Percentiles rank a stretch among this genome's conserved stretches.
Conservation (phyloP, 768 basidiomycete genomes). For the Pleurotus platypus region DNA sequence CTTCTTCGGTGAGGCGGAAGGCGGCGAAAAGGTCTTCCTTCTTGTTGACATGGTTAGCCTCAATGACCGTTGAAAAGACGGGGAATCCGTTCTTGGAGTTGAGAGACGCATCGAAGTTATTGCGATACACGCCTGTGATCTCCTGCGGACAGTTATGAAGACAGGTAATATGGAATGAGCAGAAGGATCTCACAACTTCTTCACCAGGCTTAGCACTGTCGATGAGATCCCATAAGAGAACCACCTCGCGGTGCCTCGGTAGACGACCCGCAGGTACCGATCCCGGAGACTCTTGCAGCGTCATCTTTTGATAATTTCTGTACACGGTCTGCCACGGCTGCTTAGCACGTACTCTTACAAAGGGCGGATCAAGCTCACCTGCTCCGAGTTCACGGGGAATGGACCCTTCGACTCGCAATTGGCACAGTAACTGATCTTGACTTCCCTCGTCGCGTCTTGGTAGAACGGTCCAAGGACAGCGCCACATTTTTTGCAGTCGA, state of each 20-base stretch:
- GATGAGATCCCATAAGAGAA: slow-evolving; percentile 96
- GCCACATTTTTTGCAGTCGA: slow-evolving; percentile 94
- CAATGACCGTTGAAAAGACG: slow-evolving; percentile 96
- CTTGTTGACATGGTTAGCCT: slow-evolving; percentile 98
- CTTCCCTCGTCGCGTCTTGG: slow-evolving; percentile 93
- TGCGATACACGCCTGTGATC: slow-evolving; percentile 96
- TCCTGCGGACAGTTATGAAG: slow-evolving; percentile 50
- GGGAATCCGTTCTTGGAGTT: slow-evolving; percentile 99
- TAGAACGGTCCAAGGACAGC: slow-evolving; percentile 96
- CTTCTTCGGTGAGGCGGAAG: slow-evolving; percentile 94
- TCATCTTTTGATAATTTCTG: slow-evolving; percentile 99
- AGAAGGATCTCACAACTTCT: slow-evolving; percentile 69
- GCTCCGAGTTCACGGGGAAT: slow-evolving; percentile 94
- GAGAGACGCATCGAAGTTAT: slow-evolving; percentile 97
- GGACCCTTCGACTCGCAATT: slow-evolving; percentile 95
- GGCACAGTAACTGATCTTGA: slow-evolving; percentile 90
- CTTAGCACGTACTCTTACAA: not conserved
- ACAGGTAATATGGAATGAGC: not conserved
- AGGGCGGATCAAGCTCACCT: slow-evolving; percentile 44
- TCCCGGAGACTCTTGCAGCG: slow-evolving; percentile 95
- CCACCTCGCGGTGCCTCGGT: slow-evolving; percentile 94
- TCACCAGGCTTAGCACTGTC: slow-evolving; percentile 98
- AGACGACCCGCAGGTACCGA: slow-evolving; percentile 97
- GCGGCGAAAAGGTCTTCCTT: slow-evolving; percentile 99
- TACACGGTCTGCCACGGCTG: slow-evolving; percentile 75